Base-by-base conservation (phyloP, 371 early-diverging fungal genomes). In the Rhizomucor miehei region DNA sequence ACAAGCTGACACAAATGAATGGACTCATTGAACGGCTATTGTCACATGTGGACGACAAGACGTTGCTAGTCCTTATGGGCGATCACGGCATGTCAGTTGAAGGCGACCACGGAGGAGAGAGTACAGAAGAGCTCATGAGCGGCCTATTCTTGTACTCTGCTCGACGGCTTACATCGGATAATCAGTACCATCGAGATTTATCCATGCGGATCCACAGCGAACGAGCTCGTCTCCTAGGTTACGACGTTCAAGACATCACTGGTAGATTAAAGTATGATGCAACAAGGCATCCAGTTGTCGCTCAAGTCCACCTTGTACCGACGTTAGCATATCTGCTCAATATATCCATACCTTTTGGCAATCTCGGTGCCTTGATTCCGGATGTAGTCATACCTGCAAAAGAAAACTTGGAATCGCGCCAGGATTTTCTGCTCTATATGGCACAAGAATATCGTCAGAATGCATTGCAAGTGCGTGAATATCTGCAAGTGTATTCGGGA, bases 1-100 rank as follows among this genome's bases (percentile, higher is more conserved):
- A 63, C 20, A 95, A 97, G 65, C 75, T 97, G 34, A 59, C 56
- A 0, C 87, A 97, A 65, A 90, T 96, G 85, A 89, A 99, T 71
- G 59, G 62, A 6, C 81, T 94, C 20, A 69, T 99, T 14, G 72
- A 80, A 36, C 67, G 81, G 1, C 65, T 95, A 2, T 71, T 93
- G 23, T 67, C 73, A 16, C 10, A 19, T 23, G 72, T 98, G n/a
- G 89, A 90, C 54, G 73, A 93, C 6, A 89, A 95, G 14, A 94
- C 99, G 0, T 62, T 95, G 8, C 75, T 99, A 11, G 78, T 95
- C 12, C 88, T 99, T n/a, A 85, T 97, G 73, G 99, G 99, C 19
- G 99, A 99, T 70, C 99, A 99, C 64, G 99, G 99, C 14, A 98
- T 99, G 94, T 95, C 94, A 36, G 65, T 80, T n/a, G 91, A 95